These are phyloP conservation scores for Penicillium sp. DNA, from an alignment of 2,329 filamentous ascomycete genomes.

Conservation along the genomic window DNA sequence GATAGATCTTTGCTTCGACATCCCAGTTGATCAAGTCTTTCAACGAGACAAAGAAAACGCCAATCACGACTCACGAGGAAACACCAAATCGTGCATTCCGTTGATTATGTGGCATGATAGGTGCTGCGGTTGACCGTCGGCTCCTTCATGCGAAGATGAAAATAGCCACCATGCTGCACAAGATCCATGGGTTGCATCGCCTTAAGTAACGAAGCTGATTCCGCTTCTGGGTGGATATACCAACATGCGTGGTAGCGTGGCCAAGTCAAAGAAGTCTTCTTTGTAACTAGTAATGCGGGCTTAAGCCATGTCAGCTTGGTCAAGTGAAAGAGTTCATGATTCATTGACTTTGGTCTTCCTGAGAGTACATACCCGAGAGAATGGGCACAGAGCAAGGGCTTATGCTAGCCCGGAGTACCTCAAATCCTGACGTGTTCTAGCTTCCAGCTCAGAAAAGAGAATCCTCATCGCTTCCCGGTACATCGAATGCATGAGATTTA, in stretches of 20 bases:
- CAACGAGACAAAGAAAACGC: neutral
- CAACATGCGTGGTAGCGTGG: too few species aligned
- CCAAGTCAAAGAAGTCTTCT: neutral
- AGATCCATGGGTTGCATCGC: neutral
- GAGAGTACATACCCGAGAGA: neutral
- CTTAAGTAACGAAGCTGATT: neutral
- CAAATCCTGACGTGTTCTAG: neutral
- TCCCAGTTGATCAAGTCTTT: neutral
- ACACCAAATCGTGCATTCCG: neutral
- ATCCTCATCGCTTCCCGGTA: neutral
- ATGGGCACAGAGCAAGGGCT: neutral
- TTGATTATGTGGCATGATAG: too few species aligned
- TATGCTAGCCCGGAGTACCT: neutral
- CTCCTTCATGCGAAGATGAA: too few species aligned
- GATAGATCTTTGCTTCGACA: neutral
- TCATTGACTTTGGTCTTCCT: neutral
- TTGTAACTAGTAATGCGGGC: neutral
- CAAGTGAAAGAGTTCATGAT: neutral
- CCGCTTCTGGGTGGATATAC: too few species aligned
- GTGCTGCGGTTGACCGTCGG: too few species aligned
- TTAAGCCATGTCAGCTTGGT: neutral
- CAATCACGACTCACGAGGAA: neutral
- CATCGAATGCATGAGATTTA: neutral
- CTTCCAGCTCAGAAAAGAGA: neutral
- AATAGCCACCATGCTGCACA: too few species aligned